Conservation (phyloP, 228 moss, liverwort and hornwort genomes). For the Sphagnum magellanicum region DNA sequence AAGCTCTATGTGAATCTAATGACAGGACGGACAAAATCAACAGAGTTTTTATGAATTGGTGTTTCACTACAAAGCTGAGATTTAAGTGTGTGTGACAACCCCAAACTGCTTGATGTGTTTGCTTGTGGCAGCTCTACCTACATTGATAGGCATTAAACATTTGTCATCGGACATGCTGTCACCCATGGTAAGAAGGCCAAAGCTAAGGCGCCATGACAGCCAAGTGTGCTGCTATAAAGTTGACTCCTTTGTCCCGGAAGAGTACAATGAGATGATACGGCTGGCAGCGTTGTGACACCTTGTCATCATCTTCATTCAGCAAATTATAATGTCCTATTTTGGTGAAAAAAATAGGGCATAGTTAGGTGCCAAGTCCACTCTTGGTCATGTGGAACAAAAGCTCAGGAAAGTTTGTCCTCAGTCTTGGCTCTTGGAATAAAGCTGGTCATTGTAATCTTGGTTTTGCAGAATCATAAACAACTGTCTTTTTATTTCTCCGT, state of each 20-base stretch:
- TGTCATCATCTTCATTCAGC: neutral
- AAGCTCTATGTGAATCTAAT: too few species aligned
- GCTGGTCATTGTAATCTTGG: too few species aligned
- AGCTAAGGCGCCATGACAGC: conserved; percentile 36
- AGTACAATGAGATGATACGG: conserved; percentile 49
- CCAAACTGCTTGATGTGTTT: too few species aligned
- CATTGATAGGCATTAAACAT: conserved; percentile 78
- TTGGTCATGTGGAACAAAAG: too few species aligned
- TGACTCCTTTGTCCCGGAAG: conserved; percentile 58
- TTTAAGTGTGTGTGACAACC: too few species aligned
- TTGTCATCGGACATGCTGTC: conserved; percentile 32
- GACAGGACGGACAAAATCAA: neutral
- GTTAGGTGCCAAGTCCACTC: too few species aligned
- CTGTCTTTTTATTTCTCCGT: too few species aligned
- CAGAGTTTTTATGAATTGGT: neutral
- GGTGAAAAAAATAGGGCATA: neutral
- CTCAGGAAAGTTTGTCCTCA: too few species aligned
- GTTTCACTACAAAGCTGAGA: conserved; percentile 2
- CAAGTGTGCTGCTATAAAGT: conserved; percentile 22
- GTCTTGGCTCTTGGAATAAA: too few species aligned
- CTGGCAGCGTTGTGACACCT: conserved; percentile 41
- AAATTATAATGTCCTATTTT: neutral
- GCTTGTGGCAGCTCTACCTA: conserved; percentile 42
- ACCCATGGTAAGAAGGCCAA: conserved; percentile 40
- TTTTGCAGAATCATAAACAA: too few species aligned